Base-by-base conservation (phyloP, 139 green algal genomes). In the Picochlorum sp. region DNA sequence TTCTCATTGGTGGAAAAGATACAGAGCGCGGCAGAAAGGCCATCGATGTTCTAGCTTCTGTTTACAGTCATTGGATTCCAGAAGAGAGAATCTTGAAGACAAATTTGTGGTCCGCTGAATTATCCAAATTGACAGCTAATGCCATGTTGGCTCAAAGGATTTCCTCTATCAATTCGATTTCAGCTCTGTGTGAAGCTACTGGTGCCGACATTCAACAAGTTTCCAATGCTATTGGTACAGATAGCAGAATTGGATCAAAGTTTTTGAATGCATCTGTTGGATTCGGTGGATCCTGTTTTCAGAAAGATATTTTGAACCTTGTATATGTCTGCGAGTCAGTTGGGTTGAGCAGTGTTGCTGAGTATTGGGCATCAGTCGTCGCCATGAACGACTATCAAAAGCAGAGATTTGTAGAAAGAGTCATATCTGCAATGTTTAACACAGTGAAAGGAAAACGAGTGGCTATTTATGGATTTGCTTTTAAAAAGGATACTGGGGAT, bases 331-430 rank as follows among this genome's bases (percentile, higher is more conserved):
- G 86, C 61, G 87, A 95, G 70, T 88, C 64, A 3, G 73, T 91
- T 7, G 91, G 91, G 26, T 78, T 99, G 7, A 79, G 89, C 60
- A 78, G 94, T 71, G 89, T 97, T 26, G 88, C 89, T 2, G 76
- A 94, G 30, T 98, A 98, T 85, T 98, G 92, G 92, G 33, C 77
- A 25, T 68, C 63, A 65, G 86, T 96, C 29, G 81, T 96, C 22
- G 58, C 63, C 25, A 97, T 98, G 77, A 98, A 98, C 70, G 90
- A 99, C 76, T 97, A 93, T 76, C 93, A 98, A 84, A 99, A 99
- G 83, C 64, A 84, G 55, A 75, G 76, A 33, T 99, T 97, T 71
- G 93, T 98, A 30, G 81, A 94, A 71, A 80, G 85, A 26, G 76
- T 99, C 30, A 89, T 98, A 47, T 68, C 67, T 31, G 74, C 84